Conservation (phyloP, 2,329 filamentous ascomycete genomes). For the Xylariales sp. region DNA sequence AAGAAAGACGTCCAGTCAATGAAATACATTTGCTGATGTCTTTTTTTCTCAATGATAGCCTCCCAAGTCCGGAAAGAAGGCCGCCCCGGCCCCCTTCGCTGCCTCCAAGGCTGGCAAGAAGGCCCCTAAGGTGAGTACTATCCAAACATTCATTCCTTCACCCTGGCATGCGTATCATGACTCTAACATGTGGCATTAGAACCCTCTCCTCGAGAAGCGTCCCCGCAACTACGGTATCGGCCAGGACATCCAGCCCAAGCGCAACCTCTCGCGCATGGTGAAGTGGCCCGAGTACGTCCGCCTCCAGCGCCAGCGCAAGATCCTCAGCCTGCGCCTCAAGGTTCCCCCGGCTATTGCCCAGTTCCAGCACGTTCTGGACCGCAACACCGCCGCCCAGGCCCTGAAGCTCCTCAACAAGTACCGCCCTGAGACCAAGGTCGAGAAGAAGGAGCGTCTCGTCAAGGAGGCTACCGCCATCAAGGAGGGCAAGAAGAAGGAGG, state of each 20-base stretch:
- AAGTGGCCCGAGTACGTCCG: conserved; percentile 99
- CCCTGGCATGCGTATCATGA: too few relatives aligned
- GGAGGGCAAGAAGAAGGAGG: conserved; percentile 99
- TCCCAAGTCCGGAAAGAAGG: conserved; percentile 97
- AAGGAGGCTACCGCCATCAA: conserved; percentile 97
- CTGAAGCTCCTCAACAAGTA: conserved; percentile 99
- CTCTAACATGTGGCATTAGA: conserved; percentile 65
- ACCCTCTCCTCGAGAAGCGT: conserved; percentile 98
- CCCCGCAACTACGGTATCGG: conserved; percentile 97
- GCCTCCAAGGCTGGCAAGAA: conserved; percentile 95
- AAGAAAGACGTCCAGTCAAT: conserved; percentile 74
- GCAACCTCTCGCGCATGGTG: conserved; percentile 97
- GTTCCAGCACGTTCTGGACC: conserved; percentile 96
- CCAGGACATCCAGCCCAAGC: conserved; percentile 95
- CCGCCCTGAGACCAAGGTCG: conserved; percentile 95
- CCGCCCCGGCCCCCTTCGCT: conserved; percentile 93
- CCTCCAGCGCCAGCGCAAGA: conserved; percentile 91
- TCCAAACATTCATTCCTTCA: too few relatives aligned
- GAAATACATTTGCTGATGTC: conserved; percentile 87
- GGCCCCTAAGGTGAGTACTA: conserved; percentile 84
- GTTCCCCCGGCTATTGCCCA: conserved; percentile 95
- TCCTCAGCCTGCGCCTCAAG: conserved; percentile 97
- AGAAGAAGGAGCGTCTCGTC: conserved; percentile 99
- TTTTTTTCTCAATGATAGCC: conserved; percentile 99
- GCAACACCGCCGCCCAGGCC: conserved; percentile 91